Conservation (phyloP, 306 rosid genomes). For the Rosa chinensis region DNA sequence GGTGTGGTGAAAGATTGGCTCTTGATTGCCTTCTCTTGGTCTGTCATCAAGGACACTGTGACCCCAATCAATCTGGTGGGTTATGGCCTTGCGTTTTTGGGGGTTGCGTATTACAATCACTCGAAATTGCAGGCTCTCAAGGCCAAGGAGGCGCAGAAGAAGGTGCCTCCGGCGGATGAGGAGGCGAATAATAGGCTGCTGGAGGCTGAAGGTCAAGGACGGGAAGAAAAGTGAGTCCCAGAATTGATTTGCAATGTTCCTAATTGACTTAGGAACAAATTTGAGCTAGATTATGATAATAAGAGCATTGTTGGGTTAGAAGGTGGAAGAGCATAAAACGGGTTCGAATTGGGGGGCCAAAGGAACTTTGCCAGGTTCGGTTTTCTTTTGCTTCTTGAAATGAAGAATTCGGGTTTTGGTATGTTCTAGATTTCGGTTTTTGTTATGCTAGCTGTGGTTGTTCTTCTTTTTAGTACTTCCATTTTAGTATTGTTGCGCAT, state of each 20-base stretch:
- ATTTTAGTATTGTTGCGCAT: constrained; percentile 31
- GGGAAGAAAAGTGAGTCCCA: constrained; percentile 58
- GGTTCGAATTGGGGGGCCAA: constrained; percentile 10
- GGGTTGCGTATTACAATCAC: constrained; percentile 81
- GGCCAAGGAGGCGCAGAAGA: constrained; percentile 86
- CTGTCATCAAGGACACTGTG: constrained; percentile 82
- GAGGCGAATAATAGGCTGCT: constrained; percentile 62
- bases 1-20: constrained; percentile 93
- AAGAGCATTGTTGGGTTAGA: constrained; percentile 29
- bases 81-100: constrained; percentile 75
- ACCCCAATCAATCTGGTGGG: constrained; percentile 81
- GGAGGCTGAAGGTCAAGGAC: constrained; percentile 61
- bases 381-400: constrained; percentile 23
- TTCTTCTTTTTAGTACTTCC: neutral
- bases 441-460: constrained; percentile 24
- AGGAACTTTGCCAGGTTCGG: constrained; percentile 16
- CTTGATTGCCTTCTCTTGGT: constrained; percentile 83
- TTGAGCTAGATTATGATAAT: constrained; percentile 24
- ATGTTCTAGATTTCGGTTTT: constrained; percentile 27
- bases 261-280: constrained; percentile 6
- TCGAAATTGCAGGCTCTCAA: constrained; percentile 75
- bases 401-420: constrained; percentile 36
- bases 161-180: constrained; percentile 56
- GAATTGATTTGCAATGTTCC: constrained; percentile 24
- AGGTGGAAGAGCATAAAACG: constrained; percentile 20